These are phyloP conservation scores for Camelina laxa DNA, from an alignment of 345 rosid species.

Conservation along the genomic window DNA sequence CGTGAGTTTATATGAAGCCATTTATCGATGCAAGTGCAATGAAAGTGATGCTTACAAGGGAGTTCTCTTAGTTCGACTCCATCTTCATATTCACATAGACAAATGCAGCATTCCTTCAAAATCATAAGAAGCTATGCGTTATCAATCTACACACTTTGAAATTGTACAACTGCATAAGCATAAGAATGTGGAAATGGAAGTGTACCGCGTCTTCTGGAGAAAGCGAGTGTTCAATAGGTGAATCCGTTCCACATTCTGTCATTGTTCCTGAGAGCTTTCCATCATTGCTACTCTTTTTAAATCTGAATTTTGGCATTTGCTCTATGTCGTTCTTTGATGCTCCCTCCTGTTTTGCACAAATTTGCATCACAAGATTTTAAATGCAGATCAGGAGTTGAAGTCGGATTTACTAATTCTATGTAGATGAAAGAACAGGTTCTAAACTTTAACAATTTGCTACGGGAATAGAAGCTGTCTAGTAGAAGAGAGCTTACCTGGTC, in stretches of 20 bases:
- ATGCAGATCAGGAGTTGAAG: not conserved
- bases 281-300: slow-evolving; percentile 45
- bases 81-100: slow-evolving; percentile 85
- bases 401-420: slow-evolving; percentile 11
- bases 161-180: not conserved
- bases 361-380: slow-evolving; percentile 13
- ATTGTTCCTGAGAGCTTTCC: slow-evolving; percentile 64
- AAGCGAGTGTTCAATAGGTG: slow-evolving; percentile 68
- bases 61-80: slow-evolving; percentile 93
- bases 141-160: not conserved
- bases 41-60: slow-evolving; percentile 94
- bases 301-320: slow-evolving; percentile 78
- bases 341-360: slow-evolving; percentile 70
- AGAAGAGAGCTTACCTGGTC: slow-evolving; percentile 71
- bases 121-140: not conserved
- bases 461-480: not conserved
- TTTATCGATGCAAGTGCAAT: slow-evolving; percentile 89
- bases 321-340: slow-evolving; percentile 90
- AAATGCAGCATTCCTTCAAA: slow-evolving; percentile 94
- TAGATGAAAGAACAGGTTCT: not conserved
- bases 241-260: slow-evolving; percentile 79
- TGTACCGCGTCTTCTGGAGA: slow-evolving; percentile 78
- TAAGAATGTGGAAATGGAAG: not conserved
- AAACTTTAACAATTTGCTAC: not conserved
- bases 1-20: slow-evolving; percentile 90